A percentile compares a stretch with the other conserved stretches of the same genome.
Evolutionary conservation across 2,329 filamentous ascomycete species (phyloP).

Genomic region (Exophiala oligosperma): DNA sequence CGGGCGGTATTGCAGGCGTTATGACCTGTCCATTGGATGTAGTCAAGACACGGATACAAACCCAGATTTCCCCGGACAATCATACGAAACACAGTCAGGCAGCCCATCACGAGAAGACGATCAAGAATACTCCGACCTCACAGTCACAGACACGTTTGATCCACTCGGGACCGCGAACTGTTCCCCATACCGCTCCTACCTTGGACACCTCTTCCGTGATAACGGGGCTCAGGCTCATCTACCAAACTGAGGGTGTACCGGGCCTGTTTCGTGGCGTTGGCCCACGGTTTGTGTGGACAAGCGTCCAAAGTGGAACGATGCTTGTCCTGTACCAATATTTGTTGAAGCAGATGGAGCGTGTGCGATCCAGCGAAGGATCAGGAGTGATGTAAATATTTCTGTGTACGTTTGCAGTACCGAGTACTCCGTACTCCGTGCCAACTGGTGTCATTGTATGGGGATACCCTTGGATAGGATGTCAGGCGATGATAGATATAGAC

Average conservation of each 20-base stretch:
- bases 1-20: constrained; percentile 88
- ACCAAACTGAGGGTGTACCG: constrained; percentile 79
- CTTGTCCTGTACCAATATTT: constrained; percentile 91
- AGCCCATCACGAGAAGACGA: constrained; percentile 24
- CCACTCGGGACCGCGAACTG: constrained; percentile 47
- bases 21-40: constrained; percentile 96
- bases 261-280: constrained; percentile 96
- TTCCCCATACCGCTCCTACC: constrained; percentile 73
- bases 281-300: constrained; percentile 92
- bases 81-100: constrained; percentile 32
- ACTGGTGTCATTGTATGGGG: background rate
- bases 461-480: constrained; percentile 15
- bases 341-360: constrained; percentile 68
- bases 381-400: constrained; percentile 17
- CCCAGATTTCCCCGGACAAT: constrained; percentile 68
- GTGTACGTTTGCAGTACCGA: constrained; percentile 6
- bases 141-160: constrained; percentile 30
- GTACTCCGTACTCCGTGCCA: too few relatives aligned
- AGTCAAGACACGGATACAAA: constrained; percentile 95
- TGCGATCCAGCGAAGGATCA: constrained; percentile 21
- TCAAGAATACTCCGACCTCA: constrained; percentile 15
- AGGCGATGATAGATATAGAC: constrained; percentile 6
- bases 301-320: constrained; percentile 96
- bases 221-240: constrained; percentile 81
- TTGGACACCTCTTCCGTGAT: constrained; percentile 89